Evolutionary conservation across 2,329 filamentous ascomycete genomes (phyloP), one percentile per base, ranked within the genome.

Genomic region (Ascochyta lentis): DNA sequence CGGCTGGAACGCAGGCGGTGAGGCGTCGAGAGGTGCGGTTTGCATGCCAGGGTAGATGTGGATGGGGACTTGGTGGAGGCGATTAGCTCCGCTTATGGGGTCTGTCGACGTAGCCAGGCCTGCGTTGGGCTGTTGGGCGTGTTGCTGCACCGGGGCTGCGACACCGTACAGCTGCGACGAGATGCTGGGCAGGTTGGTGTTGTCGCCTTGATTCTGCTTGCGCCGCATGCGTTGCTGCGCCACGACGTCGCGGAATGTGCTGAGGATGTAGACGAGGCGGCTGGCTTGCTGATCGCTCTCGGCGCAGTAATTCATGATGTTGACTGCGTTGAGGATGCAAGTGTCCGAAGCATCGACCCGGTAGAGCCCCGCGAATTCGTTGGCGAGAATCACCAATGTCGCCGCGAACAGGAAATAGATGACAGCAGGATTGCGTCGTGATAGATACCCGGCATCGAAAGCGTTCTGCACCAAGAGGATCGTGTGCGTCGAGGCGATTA

Each of bases 341-440:
- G 70, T 65, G 37, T 76, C 72, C 5, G 73, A 71, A 4, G 67
- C 63, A 15, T 71, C 64, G 22, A 74, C 70, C 12, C 60, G 53
- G 47, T 76, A 75, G 0, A 77, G 68, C 1, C 61, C 64, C 6
- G 74, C 71, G 45, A 78, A 78, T 29, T 78, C 75, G 53, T 77
- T 78, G 12, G 76, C 66, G 19, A 78, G 64, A 15, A 78, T 69
- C 15, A 78, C 67, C 1, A 78, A 65, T 1, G 76, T 70, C 7
- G 76, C 76, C 8, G 76, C 72, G 44, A 78, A 78, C 49, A 77
- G 72, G 48, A 77, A 77, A 52, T 78, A 78, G 22, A 77, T 77
- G 15, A 77, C 72, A 9, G 70, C 71, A 13, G 76, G 74, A 37
- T 78, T 76, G 6, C 76, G 66, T 6, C 73, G 68, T 2, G 76